Evolutionary conservation across 805 yeast genomes (phyloP), one percentile per base, ranked within the genome.

Genomic region (Crinitomyces ghanaensis): DNA sequence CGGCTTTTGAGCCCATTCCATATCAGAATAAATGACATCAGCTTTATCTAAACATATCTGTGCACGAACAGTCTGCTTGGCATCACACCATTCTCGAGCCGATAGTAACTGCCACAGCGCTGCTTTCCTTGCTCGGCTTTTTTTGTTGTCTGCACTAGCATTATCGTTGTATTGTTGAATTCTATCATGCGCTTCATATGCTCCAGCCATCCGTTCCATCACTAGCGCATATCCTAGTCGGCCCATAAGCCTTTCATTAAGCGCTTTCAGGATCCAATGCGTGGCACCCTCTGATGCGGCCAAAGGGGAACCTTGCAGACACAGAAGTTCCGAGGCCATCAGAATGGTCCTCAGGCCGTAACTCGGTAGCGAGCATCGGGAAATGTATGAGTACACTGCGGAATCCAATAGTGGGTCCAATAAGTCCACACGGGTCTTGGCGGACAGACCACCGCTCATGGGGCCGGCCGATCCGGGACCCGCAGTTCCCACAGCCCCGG

Each of bases 41-140:
- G 46, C 41, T 26, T 32, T 24, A 8, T 34, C 30, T n/a, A 43
- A 33, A 22, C 42, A 38, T 19, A 31, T 35, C 5, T 15, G 12
- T 4, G 43, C 28, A 14, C 33, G 26, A 8, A 20, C 26, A 5
- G 23, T 30, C 30, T 45, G 45, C 20, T 40, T 44, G 2, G 55
- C 43, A 22, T 45, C 59, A 11, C 66, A 65, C 79, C 94, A 74
- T 49, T 79, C 81, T 36, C 70, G 70, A 5, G 84, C 77, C 0
- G 95, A 76, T 18, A 85, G 51, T 18, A 85, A 51, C 43, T 68
- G 66, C 83, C 94, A 85, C 19, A 86, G 63, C 0, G 82, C 72
- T 1, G 85, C 72, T 50, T 84, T 84, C 35, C 96, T 66, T 33
- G 56, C 56, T 37, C 93, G 62, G 2, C 79, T 70, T 21, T 28